These are phyloP conservation scores for Calocybe gangraenosa DNA, from an alignment of 768 basidiomycete species.

Conservation along the genomic window DNA sequence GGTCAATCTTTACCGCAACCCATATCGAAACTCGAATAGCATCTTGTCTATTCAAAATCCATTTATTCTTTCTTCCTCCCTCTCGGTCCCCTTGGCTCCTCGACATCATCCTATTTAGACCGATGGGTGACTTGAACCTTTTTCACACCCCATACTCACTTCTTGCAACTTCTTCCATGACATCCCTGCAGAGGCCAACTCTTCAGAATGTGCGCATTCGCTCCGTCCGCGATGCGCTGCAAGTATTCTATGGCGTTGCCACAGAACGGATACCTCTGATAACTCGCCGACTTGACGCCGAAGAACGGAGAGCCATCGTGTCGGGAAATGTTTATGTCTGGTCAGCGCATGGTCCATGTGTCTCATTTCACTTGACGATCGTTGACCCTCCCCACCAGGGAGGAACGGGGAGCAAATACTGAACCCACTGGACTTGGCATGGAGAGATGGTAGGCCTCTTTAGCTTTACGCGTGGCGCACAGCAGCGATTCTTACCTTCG, in stretches of 20 bases:
- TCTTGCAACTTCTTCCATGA: conserved; percentile 18
- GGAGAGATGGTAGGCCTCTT: conserved; percentile 63
- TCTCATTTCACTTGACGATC: background rate
- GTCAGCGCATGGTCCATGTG: conserved; percentile 20
- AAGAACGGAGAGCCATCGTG: conserved; percentile 68
- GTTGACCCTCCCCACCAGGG: conserved; percentile 32
- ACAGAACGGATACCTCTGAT: conserved; percentile 66
- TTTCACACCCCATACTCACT: conserved; percentile 16
- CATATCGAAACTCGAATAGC: conserved; percentile 47
- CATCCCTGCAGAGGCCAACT: conserved; percentile 69
- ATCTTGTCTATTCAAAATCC: conserved; percentile 37
- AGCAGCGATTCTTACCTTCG: conserved; percentile 6
- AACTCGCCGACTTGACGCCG: conserved; percentile 76
- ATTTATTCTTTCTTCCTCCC: conserved; percentile 32
- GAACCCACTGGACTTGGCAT: conserved; percentile 80
- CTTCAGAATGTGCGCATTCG: conserved; percentile 73
- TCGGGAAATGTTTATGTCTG: conserved; percentile 85
- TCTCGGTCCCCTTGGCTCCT: conserved; percentile 4
- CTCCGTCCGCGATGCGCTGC: conserved; percentile 75
- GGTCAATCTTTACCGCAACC: conserved; percentile 46
- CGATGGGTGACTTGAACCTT: conserved; percentile 16
- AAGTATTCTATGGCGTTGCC: conserved; percentile 77
- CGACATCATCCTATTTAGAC: conserved; percentile 20
- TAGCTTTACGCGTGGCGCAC: conserved; percentile 6
- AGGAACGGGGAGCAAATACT: conserved; percentile 81